phyloP scores from a whole-genome alignment of 2,329 filamentous ascomycete genomes.

The Sporothrix mexicana region DNA sequence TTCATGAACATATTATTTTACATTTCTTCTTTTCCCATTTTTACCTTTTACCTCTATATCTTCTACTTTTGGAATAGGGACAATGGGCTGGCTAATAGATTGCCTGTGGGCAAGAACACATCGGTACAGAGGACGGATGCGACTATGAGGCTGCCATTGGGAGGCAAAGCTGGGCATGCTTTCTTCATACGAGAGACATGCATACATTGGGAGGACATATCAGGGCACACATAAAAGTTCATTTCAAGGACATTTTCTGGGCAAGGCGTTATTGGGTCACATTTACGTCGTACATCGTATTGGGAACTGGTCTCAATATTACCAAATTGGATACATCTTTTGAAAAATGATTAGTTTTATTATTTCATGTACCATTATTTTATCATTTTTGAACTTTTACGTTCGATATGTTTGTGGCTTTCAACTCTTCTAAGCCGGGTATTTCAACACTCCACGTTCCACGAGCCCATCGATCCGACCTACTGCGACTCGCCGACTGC shows the following conservation, averaged over 20 bases:
- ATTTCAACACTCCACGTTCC: neutral
- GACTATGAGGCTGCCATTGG: neutral
- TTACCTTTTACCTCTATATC: neutral
- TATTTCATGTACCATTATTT: neutral
- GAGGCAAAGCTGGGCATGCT: neutral
- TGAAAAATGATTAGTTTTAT: neutral
- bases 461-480: too few species aligned
- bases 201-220: neutral
- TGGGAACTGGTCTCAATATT: neutral
- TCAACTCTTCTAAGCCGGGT: constrained; percentile 3
- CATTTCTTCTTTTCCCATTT: neutral
- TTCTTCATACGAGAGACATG: neutral
- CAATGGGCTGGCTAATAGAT: neutral
- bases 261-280: neutral
- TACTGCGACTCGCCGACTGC: neutral
- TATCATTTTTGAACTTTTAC: neutral
- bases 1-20: neutral
- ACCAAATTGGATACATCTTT: constrained; percentile 1
- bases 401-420: constrained; percentile 1
- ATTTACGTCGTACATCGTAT: too few species aligned
- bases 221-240: neutral
- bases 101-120: neutral
- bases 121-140: neutral
- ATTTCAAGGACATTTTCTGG: neutral
- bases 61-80: neutral